Evolutionary conservation across 495 filamentous ascomycete species (phyloP).

Genomic region (Podospora conica): DNA sequence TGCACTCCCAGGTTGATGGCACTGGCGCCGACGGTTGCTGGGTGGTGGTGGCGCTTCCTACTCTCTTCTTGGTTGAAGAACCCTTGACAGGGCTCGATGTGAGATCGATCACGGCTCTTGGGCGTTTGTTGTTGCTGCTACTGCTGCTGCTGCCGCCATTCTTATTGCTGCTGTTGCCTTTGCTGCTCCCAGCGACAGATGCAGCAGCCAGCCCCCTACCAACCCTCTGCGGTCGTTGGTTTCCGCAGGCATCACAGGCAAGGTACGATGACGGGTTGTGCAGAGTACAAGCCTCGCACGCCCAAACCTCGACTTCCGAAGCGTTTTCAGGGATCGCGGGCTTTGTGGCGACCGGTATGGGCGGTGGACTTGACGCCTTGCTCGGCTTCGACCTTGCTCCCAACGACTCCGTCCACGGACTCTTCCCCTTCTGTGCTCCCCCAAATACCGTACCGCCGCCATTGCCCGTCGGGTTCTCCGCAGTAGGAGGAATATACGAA

Average conservation of each 20-base stretch:
- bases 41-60: conserved; percentile 18
- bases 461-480: conserved; percentile 54
- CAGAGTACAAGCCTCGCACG: conserved; percentile 75
- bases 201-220: conserved; percentile 20
- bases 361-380: conserved; percentile 21
- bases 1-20: conserved; percentile 63
- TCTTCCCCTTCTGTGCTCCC: background rate
- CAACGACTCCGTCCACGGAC: background rate
- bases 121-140: conserved; percentile 3
- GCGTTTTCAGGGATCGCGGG: conserved; percentile 4
- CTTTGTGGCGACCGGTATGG: conserved; percentile 18
- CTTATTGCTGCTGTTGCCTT: background rate
- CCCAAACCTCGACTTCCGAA: conserved; percentile 45
- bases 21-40: conserved; percentile 29
- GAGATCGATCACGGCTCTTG: conserved; percentile 10
- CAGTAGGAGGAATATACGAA: conserved; percentile 58
- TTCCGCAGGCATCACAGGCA: conserved; percentile 72
- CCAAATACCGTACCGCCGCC: conserved; percentile 19
- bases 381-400: conserved; percentile 8
- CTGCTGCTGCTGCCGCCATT: background rate
- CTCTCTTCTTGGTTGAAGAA: background rate
- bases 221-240: conserved; percentile 49
- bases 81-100: conserved; percentile 4
- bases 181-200: conserved; percentile 3
- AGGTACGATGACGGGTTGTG: conserved; percentile 65